Base-by-base conservation (phyloP, 768 basidiomycete genomes). In the Astraeus odoratus region DNA sequence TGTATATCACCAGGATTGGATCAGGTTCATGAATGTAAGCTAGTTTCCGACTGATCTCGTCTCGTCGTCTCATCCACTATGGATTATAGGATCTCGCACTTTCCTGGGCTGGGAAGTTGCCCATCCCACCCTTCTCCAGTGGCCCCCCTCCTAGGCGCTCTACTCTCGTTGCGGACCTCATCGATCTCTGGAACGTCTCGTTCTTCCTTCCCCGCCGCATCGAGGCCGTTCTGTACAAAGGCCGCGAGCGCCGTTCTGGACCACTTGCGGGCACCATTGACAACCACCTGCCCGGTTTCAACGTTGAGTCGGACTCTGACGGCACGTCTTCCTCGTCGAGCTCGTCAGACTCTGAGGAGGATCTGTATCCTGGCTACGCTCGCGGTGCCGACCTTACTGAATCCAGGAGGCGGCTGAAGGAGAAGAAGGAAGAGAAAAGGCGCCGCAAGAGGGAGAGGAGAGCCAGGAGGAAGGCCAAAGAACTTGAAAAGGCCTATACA, bases 191-290 rank as follows among this genome's bases (percentile, higher is more conserved):
- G 88, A 91, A 91, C 59, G 59, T 66, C 24, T 78, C 76, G 8
- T 92, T 88, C 66, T 89, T 89, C 73, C 58, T 74, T 45, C 65
- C 72, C 27, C 85, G 88, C 36, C 81, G 83, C 16, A 76, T 85
- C n/a, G 88, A 92, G 53, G 66, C 87, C 38, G 73, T 87, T 27
- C 70, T 92, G n/a, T 91, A 78, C 71, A 85, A 80, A 58, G 88
- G 88, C 34, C 77, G 74, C 38, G 81, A 87, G 62, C 77, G 85
- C 27, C 81, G 83, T 50, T 80, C 86, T n/a, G 87, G 88, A 3
- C 68, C 69, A 5, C 65, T 64, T 24, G 66, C 68, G 0, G 86
- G 86, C 35, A 54, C 65, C 1, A 51, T 77, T 29, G 86, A 87
- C 52, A 65, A 70, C 43, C 66, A 72, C 40, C 66, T 82, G 27